A percentile compares a stretch with the other conserved stretches of the same genome.
Conservation (phyloP, 345 rosid genomes). For the Kernera saxatilis region DNA sequence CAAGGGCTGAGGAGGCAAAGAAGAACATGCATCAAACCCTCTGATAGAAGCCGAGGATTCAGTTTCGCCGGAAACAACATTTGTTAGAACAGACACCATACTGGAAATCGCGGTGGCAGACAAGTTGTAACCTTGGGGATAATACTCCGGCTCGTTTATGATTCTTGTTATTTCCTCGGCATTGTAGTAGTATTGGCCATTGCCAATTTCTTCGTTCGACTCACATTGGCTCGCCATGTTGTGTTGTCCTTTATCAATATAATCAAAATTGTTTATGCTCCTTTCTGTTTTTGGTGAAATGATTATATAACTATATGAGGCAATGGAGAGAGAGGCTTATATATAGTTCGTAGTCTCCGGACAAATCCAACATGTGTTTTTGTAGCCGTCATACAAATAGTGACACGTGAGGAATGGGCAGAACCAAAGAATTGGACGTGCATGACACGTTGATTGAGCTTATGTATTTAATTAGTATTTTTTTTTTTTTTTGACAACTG, state of each 20-base stretch:
- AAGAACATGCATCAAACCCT: neutral
- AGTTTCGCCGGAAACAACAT: constrained; percentile 14
- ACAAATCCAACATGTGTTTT: neutral
- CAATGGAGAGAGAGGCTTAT: neutral
- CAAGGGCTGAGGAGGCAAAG: neutral
- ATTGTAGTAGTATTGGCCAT: neutral
- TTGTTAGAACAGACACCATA: constrained; percentile 5
- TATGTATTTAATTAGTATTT: no score
- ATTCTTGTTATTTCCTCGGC: constrained; percentile 15
- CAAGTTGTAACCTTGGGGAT: neutral
- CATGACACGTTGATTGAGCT: neutral
- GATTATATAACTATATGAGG: neutral
- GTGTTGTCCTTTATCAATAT: neutral
- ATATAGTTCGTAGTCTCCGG: neutral
- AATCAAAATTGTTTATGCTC: neutral
- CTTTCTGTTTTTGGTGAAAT: neutral
- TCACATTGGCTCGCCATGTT: neutral
- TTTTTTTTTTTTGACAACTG: no score
- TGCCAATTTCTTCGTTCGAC: neutral
- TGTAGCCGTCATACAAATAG: constrained; percentile 10
- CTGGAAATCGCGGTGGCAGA: constrained; percentile 1
- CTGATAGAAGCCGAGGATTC: neutral
- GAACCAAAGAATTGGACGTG: neutral
- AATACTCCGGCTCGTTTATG: constrained; percentile 15
- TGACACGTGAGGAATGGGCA: neutral